phyloP scores from a whole-genome alignment of 768 basidiomycete species.

The Phylloporus sp. region DNA sequence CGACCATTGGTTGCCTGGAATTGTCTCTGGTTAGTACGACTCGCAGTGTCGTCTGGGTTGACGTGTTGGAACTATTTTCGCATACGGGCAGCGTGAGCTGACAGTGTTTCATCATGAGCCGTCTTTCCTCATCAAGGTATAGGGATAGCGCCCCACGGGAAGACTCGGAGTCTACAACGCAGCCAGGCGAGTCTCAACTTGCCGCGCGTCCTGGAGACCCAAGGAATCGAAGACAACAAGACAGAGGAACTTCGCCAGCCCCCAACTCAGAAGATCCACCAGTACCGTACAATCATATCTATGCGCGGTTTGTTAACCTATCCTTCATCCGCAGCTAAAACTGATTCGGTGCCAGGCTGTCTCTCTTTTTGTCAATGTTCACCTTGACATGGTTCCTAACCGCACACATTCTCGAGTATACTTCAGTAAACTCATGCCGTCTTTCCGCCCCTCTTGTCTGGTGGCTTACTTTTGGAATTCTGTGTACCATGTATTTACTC shows the following conservation, averaged over 20 bases:
- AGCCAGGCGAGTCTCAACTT: constrained; percentile 21
- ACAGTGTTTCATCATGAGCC: background rate
- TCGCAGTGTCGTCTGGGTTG: constrained; percentile 44
- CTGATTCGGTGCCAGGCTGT: constrained; percentile 38
- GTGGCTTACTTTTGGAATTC: constrained; percentile 81
- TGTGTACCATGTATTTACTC: constrained; percentile 77
- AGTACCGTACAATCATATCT: constrained; percentile 25
- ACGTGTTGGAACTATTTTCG: constrained; percentile 54
- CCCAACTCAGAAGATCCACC: constrained; percentile 25
- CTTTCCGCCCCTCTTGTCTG: constrained; percentile 73
- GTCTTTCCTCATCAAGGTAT: constrained; percentile 10
- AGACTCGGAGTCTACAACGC: constrained; percentile 26
- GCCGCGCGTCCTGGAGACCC: constrained; percentile 10
- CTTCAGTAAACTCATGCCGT: constrained; percentile 71
- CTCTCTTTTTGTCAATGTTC: constrained; percentile 61
- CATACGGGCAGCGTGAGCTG: constrained; percentile 33
- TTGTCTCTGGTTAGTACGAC: constrained; percentile 57
- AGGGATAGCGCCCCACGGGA: constrained; percentile 25
- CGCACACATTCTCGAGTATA: constrained; percentile 76
- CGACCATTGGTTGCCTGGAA: constrained; percentile 68
- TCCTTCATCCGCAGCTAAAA: background rate
- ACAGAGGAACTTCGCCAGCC: constrained; percentile 18
- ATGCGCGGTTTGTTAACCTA: constrained; percentile 22
- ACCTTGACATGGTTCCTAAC: constrained; percentile 82
- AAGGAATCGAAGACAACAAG: constrained; percentile 16